These are phyloP conservation scores for Solanum sejunctum DNA, from an alignment of 257 asterid genomes.

Conservation along the genomic window DNA sequence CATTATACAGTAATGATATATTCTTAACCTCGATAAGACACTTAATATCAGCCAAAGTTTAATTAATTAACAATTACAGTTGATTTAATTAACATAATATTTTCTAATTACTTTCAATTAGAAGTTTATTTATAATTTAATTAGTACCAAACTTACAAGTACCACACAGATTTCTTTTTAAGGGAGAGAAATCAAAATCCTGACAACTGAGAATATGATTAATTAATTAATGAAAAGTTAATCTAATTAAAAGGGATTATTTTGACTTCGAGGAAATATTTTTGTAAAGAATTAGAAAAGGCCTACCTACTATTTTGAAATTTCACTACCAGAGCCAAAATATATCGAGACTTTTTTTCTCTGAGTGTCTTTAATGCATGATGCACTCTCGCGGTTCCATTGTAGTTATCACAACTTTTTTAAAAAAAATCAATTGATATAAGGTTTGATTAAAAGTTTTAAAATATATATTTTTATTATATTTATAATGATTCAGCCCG, in stretches of 20 bases:
- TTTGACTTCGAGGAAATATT: not conserved
- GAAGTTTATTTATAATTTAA: not conserved
- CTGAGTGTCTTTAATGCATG: not conserved
- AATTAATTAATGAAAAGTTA: not conserved
- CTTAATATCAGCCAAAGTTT: constrained; percentile 4
- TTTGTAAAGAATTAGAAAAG: not conserved
- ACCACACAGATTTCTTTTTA: not conserved
- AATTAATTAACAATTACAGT: constrained; percentile 1
- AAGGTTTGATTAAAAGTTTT: too few species aligned
- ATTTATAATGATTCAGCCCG: too few species aligned
- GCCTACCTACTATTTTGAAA: constrained; percentile 21
- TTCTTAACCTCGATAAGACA: constrained; percentile 3
- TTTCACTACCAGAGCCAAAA: constrained; percentile 4
- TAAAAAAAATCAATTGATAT: too few species aligned
- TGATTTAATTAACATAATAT: not conserved
- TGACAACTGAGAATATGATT: not conserved
- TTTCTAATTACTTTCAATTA: not conserved
- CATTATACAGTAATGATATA: not conserved
- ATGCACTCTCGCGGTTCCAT: too few species aligned
- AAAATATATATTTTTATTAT: too few species aligned
- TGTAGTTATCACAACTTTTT: too few species aligned
- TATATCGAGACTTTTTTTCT: not conserved
- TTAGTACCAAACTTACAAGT: not conserved
- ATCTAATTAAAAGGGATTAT: not conserved
- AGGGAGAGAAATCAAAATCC: not conserved